Evolutionary conservation across 805 yeast genomes (phyloP), one percentile per base, ranked within the genome.

Genomic region (Candida incommunis): DNA sequence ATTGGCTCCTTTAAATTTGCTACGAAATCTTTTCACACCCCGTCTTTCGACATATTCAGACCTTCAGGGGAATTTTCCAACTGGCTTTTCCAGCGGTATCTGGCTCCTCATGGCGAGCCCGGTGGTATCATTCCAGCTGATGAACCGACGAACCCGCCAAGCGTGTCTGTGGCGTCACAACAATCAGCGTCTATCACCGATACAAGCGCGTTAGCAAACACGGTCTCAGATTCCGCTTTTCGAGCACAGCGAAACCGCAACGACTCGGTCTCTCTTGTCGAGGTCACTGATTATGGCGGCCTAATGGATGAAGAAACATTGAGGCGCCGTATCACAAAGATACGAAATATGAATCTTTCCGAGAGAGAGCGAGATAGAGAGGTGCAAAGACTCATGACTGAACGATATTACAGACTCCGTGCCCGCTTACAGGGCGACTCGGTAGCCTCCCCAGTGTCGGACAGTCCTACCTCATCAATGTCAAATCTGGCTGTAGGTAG

Each of bases 121-220:
- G 69, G 62, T n/a, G 80, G 77, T 0, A 74, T 76, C 15, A 67
- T 63, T 11, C 64, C 65, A 3, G 74, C 77, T 4, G 67, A 63
- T 1, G 70, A 70, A 48, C 71, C 72, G 4, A 66, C 66, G 41
- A 69, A 64, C 25, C 65, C 68, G 24, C 79, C 80, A 42, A 20
- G 21, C 35, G 24, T 22, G 7, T n/a, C n/a, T n/a, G n/a, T n/a
- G n/a, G n/a, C n/a, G n/a, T n/a, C n/a, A n/a, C n/a, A n/a, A n/a
- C n/a, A n/a, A n/a, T n/a, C n/a, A n/a, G n/a, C n/a, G n/a, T n/a
- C n/a, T n/a, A n/a, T 27, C 9, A 9, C 7, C 16, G 34, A 25
- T 7, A 22, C 18, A 15, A n/a, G 11, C 29, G 22, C 31, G 34
- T n/a, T 15, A 4, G 13, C 13, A 25, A 18, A 9, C 18, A n/a